Evolutionary conservation across 352 stramenopile genomes (phyloP), one percentile per base, ranked within the genome.

Genomic region (Phytophthora foliorum): DNA sequence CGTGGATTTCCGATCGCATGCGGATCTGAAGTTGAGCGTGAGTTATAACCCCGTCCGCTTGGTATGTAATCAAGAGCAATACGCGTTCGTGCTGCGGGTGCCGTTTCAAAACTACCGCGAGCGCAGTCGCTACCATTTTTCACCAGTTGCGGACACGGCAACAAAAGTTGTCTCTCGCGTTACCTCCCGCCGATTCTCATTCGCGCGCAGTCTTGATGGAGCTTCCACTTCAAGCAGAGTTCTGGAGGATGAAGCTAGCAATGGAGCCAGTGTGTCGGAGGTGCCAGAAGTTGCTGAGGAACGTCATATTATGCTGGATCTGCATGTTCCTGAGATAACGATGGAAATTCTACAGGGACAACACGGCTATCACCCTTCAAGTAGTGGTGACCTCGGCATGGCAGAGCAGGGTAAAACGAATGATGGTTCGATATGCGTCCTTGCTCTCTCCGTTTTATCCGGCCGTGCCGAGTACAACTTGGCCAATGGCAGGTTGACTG

Each of bases 51-150:
- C 89, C 6, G 68, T 96, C 56, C 84, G 83, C 1, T 70, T 95
- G 0, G 87, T 96, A 10, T 96, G 87, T 61, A 95, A 92, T 49
- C 81, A 92, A 62, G 87, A 93, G 34, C 89, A 96, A 45, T 93
- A 95, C 49, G 83, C 81, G 0, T 93, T 96, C 57, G 63, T 96
- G 19, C 57, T 95, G 21, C 78, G 84, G 17, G 75, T 93, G 3
- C 87, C 89, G 16, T 79, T 91, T 39, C 85, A 93, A 46, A 95
- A 96, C 54, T 82, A 92, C 21, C 67, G 75, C 41, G 89, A 96
- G 57, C 74, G 73, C 10, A 86, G 81, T 61, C 83, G 81, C 4
- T 89, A 90, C 32, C 57, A 67, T 39, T 85, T 82, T 24, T 29
- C 66, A 19, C 56, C 62, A 61, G 51, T 39, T 16, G 13, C 27